Conservation (phyloP, 2,329 filamentous ascomycete genomes). For the Scytalidium lignicola region DNA sequence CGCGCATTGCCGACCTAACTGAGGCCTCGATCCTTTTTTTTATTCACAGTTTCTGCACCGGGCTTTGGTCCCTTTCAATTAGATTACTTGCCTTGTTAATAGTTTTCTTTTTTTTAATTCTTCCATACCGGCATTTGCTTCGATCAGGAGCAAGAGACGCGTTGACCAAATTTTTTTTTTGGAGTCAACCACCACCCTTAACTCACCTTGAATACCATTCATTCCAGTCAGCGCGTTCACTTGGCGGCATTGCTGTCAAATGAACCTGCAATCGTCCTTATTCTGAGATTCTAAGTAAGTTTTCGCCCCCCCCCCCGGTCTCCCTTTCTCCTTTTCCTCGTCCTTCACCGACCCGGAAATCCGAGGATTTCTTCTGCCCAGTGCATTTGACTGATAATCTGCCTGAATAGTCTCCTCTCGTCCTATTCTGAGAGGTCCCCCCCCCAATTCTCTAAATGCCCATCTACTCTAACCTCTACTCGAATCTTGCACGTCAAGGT, state of each 20-base stretch:
- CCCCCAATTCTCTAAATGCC: constrained; percentile 79
- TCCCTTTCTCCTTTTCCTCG: not conserved
- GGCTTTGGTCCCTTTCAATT: not conserved
- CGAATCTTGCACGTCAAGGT: constrained; percentile 92
- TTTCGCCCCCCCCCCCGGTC: too few species aligned
- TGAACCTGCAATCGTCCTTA: constrained; percentile 75
- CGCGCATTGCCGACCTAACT: constrained; percentile 7
- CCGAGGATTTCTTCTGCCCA: not conserved
- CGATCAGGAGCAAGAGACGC: not conserved
- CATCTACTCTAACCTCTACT: constrained; percentile 63
- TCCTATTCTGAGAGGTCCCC: constrained; percentile 55
- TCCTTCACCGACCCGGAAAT: not conserved
- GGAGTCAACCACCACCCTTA: not conserved
- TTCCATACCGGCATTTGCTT: not conserved
- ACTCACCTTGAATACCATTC: constrained; percentile 13
- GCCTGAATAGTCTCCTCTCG: constrained; percentile 22
- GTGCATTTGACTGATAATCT: constrained; percentile 9
- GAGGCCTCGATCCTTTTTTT: constrained; percentile 12
- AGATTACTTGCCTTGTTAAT: not conserved
- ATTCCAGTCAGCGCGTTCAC: constrained; percentile 69
- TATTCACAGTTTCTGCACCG: constrained; percentile 9
- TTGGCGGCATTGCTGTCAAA: constrained; percentile 94
- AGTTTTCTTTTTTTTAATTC: not conserved
- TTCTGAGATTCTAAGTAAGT: constrained; percentile 24
- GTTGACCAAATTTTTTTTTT: too few species aligned